Conservation (phyloP, 768 basidiomycete genomes). For the Jaapia argillacea region DNA sequence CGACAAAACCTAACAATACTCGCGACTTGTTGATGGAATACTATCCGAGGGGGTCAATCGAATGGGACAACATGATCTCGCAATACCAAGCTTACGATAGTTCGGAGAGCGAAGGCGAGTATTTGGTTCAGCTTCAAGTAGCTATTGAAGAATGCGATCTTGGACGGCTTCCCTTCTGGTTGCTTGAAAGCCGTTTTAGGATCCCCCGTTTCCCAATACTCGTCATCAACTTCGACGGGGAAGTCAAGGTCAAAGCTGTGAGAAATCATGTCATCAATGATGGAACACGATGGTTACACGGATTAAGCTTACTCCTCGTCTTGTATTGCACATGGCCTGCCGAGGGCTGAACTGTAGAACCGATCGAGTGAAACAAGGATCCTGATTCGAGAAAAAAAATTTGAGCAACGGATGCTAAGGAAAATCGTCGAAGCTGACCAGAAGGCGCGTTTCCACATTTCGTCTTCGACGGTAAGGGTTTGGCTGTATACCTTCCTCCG, state of each 20-base stretch:
- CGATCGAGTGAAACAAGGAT: slow-evolving; percentile 39
- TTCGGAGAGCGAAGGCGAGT: slow-evolving; percentile 56
- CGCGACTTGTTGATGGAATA: slow-evolving; percentile 67
- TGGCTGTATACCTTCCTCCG: slow-evolving; percentile 31
- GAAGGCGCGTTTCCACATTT: slow-evolving; percentile 66
- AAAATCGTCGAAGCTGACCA: slow-evolving; percentile 27
- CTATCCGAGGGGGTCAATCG: slow-evolving; percentile 29
- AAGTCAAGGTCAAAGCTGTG: slow-evolving; percentile 63
- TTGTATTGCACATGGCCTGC: slow-evolving; percentile 62
- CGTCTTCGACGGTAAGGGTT: slow-evolving; percentile 42
- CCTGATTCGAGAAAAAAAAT: slow-evolving; percentile 21
- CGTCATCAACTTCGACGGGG: slow-evolving; percentile 75
- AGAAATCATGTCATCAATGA: slow-evolving; percentile 3
- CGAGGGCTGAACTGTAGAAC: slow-evolving; percentile 36
- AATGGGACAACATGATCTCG: slow-evolving; percentile 3
- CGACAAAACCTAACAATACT: slow-evolving; percentile 39
- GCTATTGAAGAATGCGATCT: slow-evolving; percentile 51
- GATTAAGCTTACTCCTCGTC: slow-evolving; percentile 56
- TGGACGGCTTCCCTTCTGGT: slow-evolving; percentile 47
- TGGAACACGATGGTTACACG: slow-evolving; percentile 2
- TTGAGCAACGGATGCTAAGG: not conserved
- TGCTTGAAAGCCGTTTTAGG: slow-evolving; percentile 53
- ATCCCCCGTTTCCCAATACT: slow-evolving; percentile 60
- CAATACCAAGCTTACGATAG: slow-evolving; percentile 38
- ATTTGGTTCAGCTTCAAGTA: slow-evolving; percentile 60